Percentiles rank a stretch among this genome's conserved stretches.
Evolutionary conservation across 257 asterid genomes (phyloP).

Genomic region (Nicotiana undulata): DNA sequence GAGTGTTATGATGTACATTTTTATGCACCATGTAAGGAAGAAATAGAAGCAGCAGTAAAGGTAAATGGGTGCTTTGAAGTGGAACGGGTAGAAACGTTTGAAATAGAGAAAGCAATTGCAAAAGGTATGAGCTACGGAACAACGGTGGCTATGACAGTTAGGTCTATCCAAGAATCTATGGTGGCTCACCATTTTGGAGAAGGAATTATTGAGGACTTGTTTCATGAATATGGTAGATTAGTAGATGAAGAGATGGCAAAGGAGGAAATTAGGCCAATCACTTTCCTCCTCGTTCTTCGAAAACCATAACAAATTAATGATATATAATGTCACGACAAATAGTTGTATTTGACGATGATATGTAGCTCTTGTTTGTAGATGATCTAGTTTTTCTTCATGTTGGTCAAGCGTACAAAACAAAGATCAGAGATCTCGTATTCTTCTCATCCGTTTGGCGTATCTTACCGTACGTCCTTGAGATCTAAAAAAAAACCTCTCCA

Average conservation of each 20-base stretch:
- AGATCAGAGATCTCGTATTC: no score
- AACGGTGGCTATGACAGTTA: conserved; percentile 64
- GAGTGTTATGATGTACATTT: conserved; percentile 71
- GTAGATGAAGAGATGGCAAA: conserved; percentile 52
- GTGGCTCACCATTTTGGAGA: conserved; percentile 62
- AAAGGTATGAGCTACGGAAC: conserved; percentile 45
- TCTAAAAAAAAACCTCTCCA: no score
- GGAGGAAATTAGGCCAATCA: conserved; percentile 38
- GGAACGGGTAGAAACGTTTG: conserved; percentile 46
- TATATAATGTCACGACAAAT: background rate
- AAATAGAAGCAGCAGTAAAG: conserved; percentile 49
- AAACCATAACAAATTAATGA: conserved; percentile 16
- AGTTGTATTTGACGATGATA: no score
- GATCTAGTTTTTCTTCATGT: no score
- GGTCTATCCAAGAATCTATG: conserved; percentile 87
- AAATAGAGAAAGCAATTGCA: conserved; percentile 35
- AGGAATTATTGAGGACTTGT: conserved; percentile 42
- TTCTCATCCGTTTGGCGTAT: no score
- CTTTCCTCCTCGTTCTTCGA: conserved; percentile 42
- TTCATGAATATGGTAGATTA: conserved; percentile 51
- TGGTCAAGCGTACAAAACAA: no score
- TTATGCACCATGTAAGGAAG: conserved; percentile 71
- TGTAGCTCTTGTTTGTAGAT: background rate
- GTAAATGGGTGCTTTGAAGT: conserved; percentile 51
- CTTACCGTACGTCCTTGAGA: no score